Evolutionary conservation across 1,284 basidiomycete genomes (phyloP).

Genomic region (Ceratobasidium sp.): DNA sequence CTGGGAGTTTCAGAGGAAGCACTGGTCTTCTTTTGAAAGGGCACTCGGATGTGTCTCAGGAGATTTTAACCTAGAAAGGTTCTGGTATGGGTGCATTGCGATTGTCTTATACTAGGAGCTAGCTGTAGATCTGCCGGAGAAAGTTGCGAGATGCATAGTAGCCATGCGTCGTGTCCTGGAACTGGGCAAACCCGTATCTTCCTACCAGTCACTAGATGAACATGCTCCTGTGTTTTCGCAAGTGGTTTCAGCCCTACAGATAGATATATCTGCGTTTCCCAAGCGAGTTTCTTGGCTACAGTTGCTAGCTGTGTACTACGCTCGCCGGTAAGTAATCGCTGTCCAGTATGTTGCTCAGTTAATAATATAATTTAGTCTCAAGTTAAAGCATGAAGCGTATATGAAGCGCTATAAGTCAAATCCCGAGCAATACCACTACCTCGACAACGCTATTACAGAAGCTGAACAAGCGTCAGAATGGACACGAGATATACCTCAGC

Average conservation of each 20-base stretch:
- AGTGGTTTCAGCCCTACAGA: neutral
- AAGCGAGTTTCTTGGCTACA: neutral
- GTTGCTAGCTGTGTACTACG: neutral
- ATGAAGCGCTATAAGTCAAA: neutral
- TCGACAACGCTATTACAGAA: neutral
- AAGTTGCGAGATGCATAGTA: neutral
- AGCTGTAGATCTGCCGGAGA: neutral
- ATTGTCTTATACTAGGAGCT: neutral
- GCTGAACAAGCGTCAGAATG: neutral
- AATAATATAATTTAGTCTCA: neutral
- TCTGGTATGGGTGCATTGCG: conserved; percentile 3
- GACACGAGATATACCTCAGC: neutral
- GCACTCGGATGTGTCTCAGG: neutral
- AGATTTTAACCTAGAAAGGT: neutral
- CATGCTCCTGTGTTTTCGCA: neutral
- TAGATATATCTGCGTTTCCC: neutral
- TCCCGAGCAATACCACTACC: neutral
- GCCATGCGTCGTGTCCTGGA: neutral
- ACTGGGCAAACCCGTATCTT: neutral
- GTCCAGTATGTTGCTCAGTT: neutral
- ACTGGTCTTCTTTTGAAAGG: neutral
- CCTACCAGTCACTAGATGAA: neutral
- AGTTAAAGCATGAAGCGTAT: neutral
- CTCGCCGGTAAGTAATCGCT: neutral
- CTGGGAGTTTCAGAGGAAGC: neutral